phyloP scores from a whole-genome alignment of 345 rosid genomes.

The Reutealis trisperma region DNA sequence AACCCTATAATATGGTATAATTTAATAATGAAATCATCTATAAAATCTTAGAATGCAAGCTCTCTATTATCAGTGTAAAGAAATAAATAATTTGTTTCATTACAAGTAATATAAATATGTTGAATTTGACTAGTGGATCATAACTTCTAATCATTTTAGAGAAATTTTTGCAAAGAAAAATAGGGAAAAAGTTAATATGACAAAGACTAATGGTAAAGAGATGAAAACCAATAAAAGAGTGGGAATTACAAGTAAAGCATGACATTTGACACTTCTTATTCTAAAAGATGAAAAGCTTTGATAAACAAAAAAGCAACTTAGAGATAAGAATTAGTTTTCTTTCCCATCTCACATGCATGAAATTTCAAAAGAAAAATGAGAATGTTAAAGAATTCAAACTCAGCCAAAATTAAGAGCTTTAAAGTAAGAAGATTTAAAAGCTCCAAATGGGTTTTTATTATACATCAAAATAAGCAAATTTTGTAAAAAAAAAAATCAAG shows the following conservation, averaged over 20 bases:
- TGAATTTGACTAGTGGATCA: conserved; percentile 35
- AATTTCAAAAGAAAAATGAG: conserved; percentile 32
- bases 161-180: conserved; percentile 37
- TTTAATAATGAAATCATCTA: too few species aligned
- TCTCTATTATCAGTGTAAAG: too few species aligned
- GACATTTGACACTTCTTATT: conserved; percentile 36
- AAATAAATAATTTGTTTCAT: too few species aligned
- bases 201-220: background rate
- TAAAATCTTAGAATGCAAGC: too few species aligned
- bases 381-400: conserved; percentile 17
- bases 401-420: conserved; percentile 22
- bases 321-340: background rate
- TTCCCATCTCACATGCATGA: conserved; percentile 20
- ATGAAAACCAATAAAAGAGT: conserved; percentile 23
- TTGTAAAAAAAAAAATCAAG: conserved; percentile 15
- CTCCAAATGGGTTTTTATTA: conserved; percentile 26
- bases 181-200: conserved; percentile 1
- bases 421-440: conserved; percentile 22
- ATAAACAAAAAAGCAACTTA: background rate
- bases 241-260: conserved; percentile 55
- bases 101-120: too few species aligned
- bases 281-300: conserved; percentile 11
- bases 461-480: conserved; percentile 22
- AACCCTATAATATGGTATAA: too few species aligned
- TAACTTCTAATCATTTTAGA: conserved; percentile 19